Evolutionary conservation across 169 alveolate species (phyloP).

Genomic region (Babesia divergens): DNA sequence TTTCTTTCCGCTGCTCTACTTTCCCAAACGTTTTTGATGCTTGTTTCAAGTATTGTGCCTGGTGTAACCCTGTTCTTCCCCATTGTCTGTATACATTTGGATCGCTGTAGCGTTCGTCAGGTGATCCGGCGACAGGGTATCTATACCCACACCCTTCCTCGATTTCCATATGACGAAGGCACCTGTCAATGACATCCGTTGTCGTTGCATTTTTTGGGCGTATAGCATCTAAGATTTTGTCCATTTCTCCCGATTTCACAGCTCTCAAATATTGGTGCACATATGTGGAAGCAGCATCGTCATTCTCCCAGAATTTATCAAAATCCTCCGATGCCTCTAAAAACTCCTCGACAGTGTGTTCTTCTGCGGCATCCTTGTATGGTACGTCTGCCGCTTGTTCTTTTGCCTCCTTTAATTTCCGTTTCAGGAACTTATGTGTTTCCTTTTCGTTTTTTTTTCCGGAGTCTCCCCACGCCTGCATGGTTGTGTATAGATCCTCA

Average conservation of each 20-base stretch:
- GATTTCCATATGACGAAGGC: not conserved
- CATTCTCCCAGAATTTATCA: not conserved
- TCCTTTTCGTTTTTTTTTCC: conserved; percentile 24
- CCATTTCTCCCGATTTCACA: not conserved
- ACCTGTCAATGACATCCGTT: conserved; percentile 3
- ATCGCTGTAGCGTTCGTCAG: conserved; percentile 37
- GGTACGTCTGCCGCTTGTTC: not conserved
- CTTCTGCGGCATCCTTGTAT: not conserved
- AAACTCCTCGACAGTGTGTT: conserved; percentile 26
- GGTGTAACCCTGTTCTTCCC: conserved; percentile 47
- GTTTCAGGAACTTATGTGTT: conserved; percentile 12
- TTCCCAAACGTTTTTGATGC: conserved; percentile 1
- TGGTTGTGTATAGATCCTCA: conserved; percentile 17
- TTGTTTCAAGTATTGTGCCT: not conserved
- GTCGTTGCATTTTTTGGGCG: not conserved
- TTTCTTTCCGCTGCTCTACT: not conserved
- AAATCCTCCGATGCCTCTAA: not conserved
- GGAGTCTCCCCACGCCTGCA: conserved; percentile 20
- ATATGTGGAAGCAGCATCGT: not conserved
- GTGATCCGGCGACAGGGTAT: conserved; percentile 54
- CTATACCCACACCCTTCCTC: conserved; percentile 48
- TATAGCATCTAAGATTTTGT: not conserved
- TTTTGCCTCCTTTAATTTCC: conserved; percentile 16
- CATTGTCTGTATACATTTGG: conserved; percentile 39
- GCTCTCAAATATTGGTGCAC: not conserved